Base-by-base conservation (phyloP, 352 stramenopile species). In the Plasmopara halstedii region DNA sequence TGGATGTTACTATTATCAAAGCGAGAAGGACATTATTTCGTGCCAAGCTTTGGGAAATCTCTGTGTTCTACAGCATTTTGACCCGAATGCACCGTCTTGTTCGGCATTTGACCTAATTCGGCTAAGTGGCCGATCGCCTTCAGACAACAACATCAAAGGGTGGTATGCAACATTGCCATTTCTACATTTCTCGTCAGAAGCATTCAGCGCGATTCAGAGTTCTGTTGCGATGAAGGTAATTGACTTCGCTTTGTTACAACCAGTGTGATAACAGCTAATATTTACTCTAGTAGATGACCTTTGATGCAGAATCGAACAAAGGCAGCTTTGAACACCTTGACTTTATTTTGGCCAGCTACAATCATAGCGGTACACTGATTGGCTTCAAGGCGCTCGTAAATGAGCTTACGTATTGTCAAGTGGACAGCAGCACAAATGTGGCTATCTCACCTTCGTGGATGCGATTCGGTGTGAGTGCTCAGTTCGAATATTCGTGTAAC, bases 11-110 rank as follows among this genome's bases (percentile, higher is more conserved):
- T 95, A 88, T 50, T 96, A 95, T 54, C 56, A 70, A 23, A 80
- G 41, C 22, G 70, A 82, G 18, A 60, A 62, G 33, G 70, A 89
- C 33, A 75, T 74, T 15, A 47, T 34, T 23, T 84, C 79, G 41
- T 98, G 91, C 44, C 88, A 97, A 55, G 64, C 70, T 4, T 71
- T 98, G 5, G 83, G 79, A 9, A 97, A 97, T 52, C 50, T 98
- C 11, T 98, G 94, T 43, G 88, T 96, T 6, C 53, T 98, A n/a
- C 80, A 93, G 47, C 78, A 96, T 52, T 95, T 97, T 48, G 60
- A 79, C 19, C 51, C 73, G 17, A 53, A 57, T 1, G 49, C 67
- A 5, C 37, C 70, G 6, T 72, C 86, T 0, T 98, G 92, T 42
- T 62, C 62, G 17, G 49, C 96, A 6, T 72, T 95, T 34, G 50